Evolutionary conservation across 805 yeast species (phyloP).

Genomic region (Yamadazyma olivae): DNA sequence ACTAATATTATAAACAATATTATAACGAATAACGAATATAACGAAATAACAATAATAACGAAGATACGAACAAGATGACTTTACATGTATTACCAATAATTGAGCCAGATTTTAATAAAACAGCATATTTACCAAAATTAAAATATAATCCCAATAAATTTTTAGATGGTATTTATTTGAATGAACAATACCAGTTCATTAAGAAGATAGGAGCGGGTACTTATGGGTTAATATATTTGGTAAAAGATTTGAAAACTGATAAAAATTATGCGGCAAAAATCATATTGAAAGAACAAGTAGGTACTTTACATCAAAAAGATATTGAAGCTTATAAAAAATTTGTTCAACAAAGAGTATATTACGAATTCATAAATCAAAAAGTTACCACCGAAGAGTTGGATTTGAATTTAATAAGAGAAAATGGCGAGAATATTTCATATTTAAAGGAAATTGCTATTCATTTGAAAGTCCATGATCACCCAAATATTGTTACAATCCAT

Average conservation of each 20-base stretch:
- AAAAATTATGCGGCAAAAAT: conserved; percentile 69
- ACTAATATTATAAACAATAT: too few species aligned
- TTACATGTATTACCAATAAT: conserved; percentile 13
- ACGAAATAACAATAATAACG: too few species aligned
- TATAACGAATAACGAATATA: too few species aligned
- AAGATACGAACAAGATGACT: too few species aligned
- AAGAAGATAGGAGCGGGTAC: conserved; percentile 79
- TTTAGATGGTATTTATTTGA: conserved; percentile 5
- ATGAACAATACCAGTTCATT: conserved; percentile 36
- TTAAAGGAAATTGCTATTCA: conserved; percentile 74
- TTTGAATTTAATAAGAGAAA: conserved; percentile 21
- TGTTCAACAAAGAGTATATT: conserved; percentile 24
- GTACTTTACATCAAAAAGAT: conserved; percentile 24
- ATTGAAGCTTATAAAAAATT: conserved; percentile 25
- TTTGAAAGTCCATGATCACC: conserved; percentile 70
- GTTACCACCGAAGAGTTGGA: conserved; percentile 17
- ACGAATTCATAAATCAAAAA: conserved; percentile 9
- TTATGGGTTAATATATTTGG: conserved; percentile 75
- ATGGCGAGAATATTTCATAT: conserved; percentile 29
- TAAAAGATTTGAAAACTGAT: conserved; percentile 50
- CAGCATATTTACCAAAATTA: conserved; percentile 6
- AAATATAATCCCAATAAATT: conserved; percentile 5
- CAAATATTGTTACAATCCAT: conserved; percentile 72
- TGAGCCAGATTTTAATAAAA: conserved; percentile 8
- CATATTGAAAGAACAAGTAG: conserved; percentile 48